These are phyloP conservation scores for Hanseniaspora clermontiae DNA, from an alignment of 805 yeast genomes.

Conservation along the genomic window DNA sequence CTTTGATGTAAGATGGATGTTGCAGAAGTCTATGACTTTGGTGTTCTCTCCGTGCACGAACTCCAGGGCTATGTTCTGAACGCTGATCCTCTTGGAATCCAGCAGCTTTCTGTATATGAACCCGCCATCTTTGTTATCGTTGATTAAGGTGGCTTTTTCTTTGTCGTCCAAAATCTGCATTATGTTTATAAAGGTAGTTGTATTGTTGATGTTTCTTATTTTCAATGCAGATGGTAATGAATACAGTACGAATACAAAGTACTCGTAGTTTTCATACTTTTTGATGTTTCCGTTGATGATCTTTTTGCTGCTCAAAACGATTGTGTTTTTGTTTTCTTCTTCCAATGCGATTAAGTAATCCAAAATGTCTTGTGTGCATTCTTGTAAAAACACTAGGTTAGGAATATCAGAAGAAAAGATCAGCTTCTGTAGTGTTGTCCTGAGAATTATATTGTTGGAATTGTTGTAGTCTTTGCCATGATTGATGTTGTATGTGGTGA, in stretches of 20 bases:
- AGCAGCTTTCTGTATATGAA: conserved; percentile 3
- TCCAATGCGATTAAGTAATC: background rate
- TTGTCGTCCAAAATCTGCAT: background rate
- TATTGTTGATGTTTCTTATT: background rate
- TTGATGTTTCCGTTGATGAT: background rate
- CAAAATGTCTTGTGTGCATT: conserved; percentile 6
- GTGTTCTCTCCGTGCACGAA: background rate
- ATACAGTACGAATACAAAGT: background rate
- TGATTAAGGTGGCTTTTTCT: background rate
- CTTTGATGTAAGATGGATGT: conserved; percentile 6
- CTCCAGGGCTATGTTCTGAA: background rate
- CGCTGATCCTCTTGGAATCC: background rate
- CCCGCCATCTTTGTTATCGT: background rate
- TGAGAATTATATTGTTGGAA: background rate
- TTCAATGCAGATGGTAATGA: background rate
- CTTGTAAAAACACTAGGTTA: conserved; percentile 1
- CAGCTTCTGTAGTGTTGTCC: background rate
- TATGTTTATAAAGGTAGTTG: background rate
- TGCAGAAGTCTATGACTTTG: background rate
- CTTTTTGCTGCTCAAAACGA: conserved; percentile 1
- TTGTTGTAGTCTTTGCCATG: conserved; percentile 5
- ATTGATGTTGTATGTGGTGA: conserved; percentile 7
- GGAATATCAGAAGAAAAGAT: background rate
- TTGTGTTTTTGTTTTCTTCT: background rate
- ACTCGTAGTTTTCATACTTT: conserved; percentile 5